These are phyloP conservation scores for Raffaelea ambrosiae DNA, from an alignment of 2,329 filamentous ascomycete genomes.

Conservation along the genomic window DNA sequence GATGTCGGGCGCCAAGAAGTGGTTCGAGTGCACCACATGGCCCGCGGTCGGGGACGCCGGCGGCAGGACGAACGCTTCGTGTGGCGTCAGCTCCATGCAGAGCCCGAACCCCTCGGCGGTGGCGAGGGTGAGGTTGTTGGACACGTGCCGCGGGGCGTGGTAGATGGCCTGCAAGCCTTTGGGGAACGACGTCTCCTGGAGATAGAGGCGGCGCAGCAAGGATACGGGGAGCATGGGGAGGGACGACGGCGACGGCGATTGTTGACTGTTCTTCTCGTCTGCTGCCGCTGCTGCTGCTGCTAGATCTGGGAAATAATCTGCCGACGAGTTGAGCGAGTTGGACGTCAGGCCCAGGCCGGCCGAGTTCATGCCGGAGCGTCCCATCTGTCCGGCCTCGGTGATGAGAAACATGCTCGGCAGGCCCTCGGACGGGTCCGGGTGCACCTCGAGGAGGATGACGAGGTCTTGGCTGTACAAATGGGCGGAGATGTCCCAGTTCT, in stretches of 20 bases:
- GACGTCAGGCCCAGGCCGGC: slow-evolving; percentile 17
- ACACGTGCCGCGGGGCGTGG: slow-evolving; percentile 16
- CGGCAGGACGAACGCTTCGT: slow-evolving; percentile 10
- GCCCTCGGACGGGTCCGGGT: slow-evolving; percentile 11
- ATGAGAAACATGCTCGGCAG: slow-evolving; percentile 16
- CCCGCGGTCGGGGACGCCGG: slow-evolving; percentile 10
- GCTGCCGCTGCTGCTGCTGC: slow-evolving; percentile 2
- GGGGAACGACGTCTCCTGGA: slow-evolving; percentile 14
- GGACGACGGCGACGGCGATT: background rate
- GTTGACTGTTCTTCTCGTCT: background rate
- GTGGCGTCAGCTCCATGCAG: slow-evolving; percentile 18
- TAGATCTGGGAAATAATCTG: slow-evolving; percentile 17
- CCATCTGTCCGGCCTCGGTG: slow-evolving; percentile 21
- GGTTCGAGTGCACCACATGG: slow-evolving; percentile 19
- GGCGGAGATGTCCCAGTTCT: slow-evolving; percentile 14
- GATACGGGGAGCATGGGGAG: slow-evolving; percentile 15
- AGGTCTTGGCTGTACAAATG: slow-evolving; percentile 14
- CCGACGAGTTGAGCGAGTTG: slow-evolving; percentile 17
- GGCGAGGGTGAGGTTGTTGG: slow-evolving; percentile 17
- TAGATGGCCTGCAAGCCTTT: slow-evolving; percentile 9
- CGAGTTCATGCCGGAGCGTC: slow-evolving; percentile 19
- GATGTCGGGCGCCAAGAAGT: slow-evolving; percentile 16
- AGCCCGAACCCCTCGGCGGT: slow-evolving; percentile 14
- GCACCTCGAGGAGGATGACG: slow-evolving; percentile 19
- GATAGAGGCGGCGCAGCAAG: slow-evolving; percentile 15